A percentile compares a stretch with the other conserved stretches of the same genome.
Evolutionary conservation across 2,329 filamentous ascomycete species (phyloP).

Genomic region (Hypoxylon sp.): DNA sequence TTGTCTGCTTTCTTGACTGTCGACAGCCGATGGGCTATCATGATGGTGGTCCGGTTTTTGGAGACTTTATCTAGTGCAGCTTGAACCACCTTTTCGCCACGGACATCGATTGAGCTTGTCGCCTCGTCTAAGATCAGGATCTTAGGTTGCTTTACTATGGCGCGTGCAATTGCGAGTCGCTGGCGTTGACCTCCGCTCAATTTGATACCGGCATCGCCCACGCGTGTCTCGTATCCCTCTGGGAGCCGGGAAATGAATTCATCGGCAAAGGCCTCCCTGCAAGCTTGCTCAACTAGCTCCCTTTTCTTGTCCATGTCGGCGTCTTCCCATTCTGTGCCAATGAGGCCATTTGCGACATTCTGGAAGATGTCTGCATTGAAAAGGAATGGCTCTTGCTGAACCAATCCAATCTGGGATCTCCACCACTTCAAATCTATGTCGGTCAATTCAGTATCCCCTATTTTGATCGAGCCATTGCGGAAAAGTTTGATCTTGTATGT

Average conservation of each 20-base stretch:
- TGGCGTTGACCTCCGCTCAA: conserved; percentile 75
- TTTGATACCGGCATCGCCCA: conserved; percentile 71
- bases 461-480: conserved; percentile 59
- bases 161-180: conserved; percentile 71
- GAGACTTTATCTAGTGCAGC: conserved; percentile 64
- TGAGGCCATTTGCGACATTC: conserved; percentile 68
- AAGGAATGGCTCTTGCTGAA: conserved; percentile 73
- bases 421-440: conserved; percentile 70
- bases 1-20: conserved; percentile 57
- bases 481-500: conserved; percentile 44
- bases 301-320: conserved; percentile 56
- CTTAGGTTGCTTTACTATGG: conserved; percentile 69
- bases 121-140: conserved; percentile 75
- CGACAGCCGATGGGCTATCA: conserved; percentile 70
- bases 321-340: conserved; percentile 62
- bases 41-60: conserved; percentile 68
- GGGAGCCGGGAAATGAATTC: conserved; percentile 65
- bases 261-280: conserved; percentile 64
- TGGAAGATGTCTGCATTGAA: conserved; percentile 72
- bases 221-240: conserved; percentile 66
- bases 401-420: conserved; percentile 69
- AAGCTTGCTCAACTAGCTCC: conserved; percentile 60
- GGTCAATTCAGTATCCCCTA: conserved; percentile 62
- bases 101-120: conserved; percentile 63
- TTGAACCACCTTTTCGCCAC: conserved; percentile 61